Percentiles rank a stretch among this genome's conserved stretches.
These are phyloP conservation scores for Colletotrichum cereale DNA, from an alignment of 2,329 filamentous ascomycete genomes.

Conservation along the genomic window DNA sequence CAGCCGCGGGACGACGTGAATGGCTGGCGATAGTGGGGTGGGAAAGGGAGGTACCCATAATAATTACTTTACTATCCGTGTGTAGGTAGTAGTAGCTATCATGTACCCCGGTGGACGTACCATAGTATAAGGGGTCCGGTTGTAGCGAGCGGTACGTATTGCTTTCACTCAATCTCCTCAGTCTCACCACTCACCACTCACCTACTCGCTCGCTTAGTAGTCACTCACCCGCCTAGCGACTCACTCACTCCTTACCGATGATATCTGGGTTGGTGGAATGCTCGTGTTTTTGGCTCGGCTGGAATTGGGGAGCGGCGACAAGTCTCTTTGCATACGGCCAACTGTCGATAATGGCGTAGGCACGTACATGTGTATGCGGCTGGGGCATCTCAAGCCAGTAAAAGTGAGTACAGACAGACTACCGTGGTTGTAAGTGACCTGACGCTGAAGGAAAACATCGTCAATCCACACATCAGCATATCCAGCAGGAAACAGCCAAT, in stretches of 20 bases:
- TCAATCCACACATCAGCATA: not conserved
- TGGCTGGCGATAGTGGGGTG: constrained; percentile 36
- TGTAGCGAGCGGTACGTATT: no score
- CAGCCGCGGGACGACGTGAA: constrained; percentile 31
- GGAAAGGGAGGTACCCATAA: no score
- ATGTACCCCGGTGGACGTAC: no score
- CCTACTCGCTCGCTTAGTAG: no score
- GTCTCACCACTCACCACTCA: no score
- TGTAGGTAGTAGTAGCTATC: no score
- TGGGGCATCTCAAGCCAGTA: not conserved
- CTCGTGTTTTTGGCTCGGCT: not conserved
- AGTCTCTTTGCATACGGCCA: not conserved
- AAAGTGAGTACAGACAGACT: not conserved
- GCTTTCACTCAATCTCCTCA: no score
- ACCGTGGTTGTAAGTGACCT: not conserved
- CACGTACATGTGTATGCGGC: not conserved
- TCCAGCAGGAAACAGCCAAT: no score
- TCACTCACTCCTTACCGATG: not conserved
- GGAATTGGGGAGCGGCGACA: not conserved
- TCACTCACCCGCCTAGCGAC: no score
- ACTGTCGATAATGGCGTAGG: not conserved
- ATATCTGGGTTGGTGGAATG: not conserved
- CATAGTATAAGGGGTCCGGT: no score
- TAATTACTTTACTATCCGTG: no score
- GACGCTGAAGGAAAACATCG: not conserved